Conservation (phyloP, 73 alveolate species). For the Uronychia binucleata region DNA sequence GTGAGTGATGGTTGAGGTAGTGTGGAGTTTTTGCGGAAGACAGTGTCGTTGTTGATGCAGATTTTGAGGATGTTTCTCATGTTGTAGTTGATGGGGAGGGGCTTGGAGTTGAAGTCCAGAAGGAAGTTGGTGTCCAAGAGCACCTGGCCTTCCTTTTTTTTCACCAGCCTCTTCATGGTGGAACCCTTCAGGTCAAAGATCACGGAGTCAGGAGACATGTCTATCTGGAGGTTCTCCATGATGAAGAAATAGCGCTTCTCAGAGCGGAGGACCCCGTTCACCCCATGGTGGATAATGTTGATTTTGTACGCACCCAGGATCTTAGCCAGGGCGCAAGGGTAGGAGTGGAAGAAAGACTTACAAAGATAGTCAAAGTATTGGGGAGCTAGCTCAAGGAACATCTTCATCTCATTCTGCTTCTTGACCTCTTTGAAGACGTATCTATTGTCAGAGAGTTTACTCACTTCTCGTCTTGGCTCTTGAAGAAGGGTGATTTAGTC, state of each 20-base stretch:
- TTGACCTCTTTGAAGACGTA: constrained; percentile 59
- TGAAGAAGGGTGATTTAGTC: constrained; percentile 49
- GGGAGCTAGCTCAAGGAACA: constrained; percentile 66
- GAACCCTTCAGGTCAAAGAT: constrained; percentile 68
- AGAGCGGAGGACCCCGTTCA: not conserved
- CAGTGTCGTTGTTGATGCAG: constrained; percentile 74
- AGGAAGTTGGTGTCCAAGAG: constrained; percentile 54
- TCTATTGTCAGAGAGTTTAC: not conserved
- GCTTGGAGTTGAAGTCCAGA: constrained; percentile 27
- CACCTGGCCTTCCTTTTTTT: constrained; percentile 29
- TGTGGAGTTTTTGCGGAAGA: constrained; percentile 68
- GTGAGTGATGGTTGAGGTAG: too few species aligned
- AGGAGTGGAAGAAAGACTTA: constrained; percentile 48
- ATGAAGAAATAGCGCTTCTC: constrained; percentile 38
- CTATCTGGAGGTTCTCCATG: constrained; percentile 53
- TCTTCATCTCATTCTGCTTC: constrained; percentile 45
- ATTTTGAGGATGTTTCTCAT: constrained; percentile 30
- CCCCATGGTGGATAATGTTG: constrained; percentile 17
- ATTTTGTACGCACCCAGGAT: constrained; percentile 53
- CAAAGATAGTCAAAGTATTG: constrained; percentile 60
- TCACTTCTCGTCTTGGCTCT: constrained; percentile 37
- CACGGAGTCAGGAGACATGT: constrained; percentile 16
- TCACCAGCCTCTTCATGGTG: constrained; percentile 18
- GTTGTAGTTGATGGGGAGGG: constrained; percentile 41
- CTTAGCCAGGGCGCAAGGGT: constrained; percentile 45